These are phyloP conservation scores for Rhizopus sp. DNA, from an alignment of 371 early-diverging fungal species.

Conservation along the genomic window DNA sequence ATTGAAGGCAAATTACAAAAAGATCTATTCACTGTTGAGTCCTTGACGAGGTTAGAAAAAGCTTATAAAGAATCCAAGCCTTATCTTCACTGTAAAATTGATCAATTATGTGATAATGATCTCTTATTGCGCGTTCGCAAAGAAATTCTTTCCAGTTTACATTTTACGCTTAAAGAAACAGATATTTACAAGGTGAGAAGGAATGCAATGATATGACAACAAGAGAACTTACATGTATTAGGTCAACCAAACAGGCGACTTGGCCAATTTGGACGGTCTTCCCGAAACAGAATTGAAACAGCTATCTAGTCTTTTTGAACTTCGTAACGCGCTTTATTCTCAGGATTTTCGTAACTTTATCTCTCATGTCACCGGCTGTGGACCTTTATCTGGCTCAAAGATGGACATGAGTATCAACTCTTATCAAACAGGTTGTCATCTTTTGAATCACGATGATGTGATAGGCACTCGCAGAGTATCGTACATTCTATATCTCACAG, in stretches of 20 bases:
- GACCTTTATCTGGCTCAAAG: conserved; percentile 59
- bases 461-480: conserved; percentile 77
- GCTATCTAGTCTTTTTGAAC: conserved; percentile 52
- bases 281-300: conserved; percentile 51
- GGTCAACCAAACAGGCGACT: conserved; percentile 76
- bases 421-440: conserved; percentile 68
- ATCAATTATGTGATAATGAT: conserved; percentile 37
- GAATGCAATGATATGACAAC: too few relatives aligned
- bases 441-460: conserved; percentile 81
- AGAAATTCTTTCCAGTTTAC: conserved; percentile 62
- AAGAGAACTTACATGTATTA: too few relatives aligned
- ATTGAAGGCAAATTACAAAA: conserved; percentile 30
- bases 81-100: conserved; percentile 66
- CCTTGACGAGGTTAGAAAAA: conserved; percentile 24
- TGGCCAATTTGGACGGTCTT: conserved; percentile 80
- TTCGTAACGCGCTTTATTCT: conserved; percentile 75
- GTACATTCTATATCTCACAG: conserved; percentile 69
- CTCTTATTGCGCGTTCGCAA: conserved; percentile 62
- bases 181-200: conserved; percentile 65
- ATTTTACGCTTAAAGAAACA: conserved; percentile 76
- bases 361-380: conserved; percentile 66
- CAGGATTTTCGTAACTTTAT: conserved; percentile 69
- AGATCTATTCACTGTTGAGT: conserved; percentile 28
- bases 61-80: conserved; percentile 57
- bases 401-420: conserved; percentile 71